Conservation (phyloP, 1,284 basidiomycete species). For the Rhodofomes roseus region DNA sequence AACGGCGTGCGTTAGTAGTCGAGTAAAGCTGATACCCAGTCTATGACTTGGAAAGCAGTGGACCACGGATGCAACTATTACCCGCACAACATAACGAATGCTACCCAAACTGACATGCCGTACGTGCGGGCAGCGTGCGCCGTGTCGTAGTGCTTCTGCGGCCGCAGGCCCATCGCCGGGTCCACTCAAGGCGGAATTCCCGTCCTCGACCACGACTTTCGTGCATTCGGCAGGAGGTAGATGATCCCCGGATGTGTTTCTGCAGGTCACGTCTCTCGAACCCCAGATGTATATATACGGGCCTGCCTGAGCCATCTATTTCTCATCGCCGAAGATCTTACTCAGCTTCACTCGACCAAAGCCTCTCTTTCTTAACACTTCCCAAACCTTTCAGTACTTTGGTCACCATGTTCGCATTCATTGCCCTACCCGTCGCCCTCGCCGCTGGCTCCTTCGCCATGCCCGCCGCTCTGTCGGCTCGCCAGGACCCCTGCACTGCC, state of each 20-base stretch:
- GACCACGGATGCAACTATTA: no score
- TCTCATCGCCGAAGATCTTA: not conserved
- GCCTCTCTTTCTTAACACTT: not conserved
- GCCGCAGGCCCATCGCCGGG: not conserved
- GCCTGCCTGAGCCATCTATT: not conserved
- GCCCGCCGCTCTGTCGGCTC: not conserved
- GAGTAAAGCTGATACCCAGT: no score
- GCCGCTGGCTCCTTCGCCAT: not conserved
- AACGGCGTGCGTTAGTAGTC: no score
- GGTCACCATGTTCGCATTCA: conserved; percentile 4
- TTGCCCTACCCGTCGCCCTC: not conserved
- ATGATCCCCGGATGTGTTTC: not conserved
- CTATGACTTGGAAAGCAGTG: no score
- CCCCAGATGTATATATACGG: not conserved
- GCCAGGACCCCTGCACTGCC: not conserved
- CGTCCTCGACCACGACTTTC: not conserved
- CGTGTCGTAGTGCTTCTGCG: not conserved
- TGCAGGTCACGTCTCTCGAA: not conserved
- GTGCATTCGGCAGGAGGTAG: not conserved
- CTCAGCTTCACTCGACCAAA: not conserved
- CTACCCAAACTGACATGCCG: not conserved
- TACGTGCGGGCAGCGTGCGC: not conserved
- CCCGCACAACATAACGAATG: not conserved
- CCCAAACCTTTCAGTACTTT: not conserved
- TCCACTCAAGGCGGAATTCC: not conserved